Percentiles rank a stretch among this genome's conserved stretches.
Conservation (phyloP, 225 moss, liverwort and hornwort genomes). For the Antitrichia curtipendula region DNA sequence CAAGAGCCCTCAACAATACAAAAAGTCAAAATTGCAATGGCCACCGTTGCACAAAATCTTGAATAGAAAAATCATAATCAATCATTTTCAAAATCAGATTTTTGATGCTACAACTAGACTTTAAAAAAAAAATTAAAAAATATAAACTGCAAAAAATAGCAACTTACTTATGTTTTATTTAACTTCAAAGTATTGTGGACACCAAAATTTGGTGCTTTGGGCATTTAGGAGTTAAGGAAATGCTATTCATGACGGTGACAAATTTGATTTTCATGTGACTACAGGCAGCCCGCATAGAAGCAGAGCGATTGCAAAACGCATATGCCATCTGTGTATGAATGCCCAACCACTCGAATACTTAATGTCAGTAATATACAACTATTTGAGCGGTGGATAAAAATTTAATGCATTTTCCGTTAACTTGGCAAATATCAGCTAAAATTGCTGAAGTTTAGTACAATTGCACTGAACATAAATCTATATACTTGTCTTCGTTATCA, state of each 20-base stretch:
- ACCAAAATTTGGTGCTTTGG: no score
- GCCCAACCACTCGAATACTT: not conserved
- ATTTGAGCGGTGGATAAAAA: not conserved
- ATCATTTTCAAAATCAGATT: no score
- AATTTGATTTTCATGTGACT: not conserved
- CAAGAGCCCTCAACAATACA: no score
- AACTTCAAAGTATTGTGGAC: no score
- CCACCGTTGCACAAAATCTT: no score
- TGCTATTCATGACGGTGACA: not conserved
- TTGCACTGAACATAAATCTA: not conserved
- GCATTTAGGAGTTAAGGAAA: no score
- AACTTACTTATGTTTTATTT: no score
- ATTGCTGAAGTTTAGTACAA: not conserved
- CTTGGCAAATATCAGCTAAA: not conserved
- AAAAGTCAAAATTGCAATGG: no score
- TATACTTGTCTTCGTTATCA: not conserved
- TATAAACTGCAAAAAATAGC: no score
- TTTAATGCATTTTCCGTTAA: not conserved
- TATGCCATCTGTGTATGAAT: constrained; percentile 18
- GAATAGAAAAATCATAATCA: no score
- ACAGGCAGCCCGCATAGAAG: constrained; percentile 1
- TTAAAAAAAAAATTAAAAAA: no score
- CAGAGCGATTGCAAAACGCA: not conserved
- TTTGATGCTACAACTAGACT: no score
- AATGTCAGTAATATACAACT: not conserved